Percentiles rank a stretch among this genome's conserved stretches.
Conservation (phyloP, 257 asterid genomes). For the Fraxinus excelsior region DNA sequence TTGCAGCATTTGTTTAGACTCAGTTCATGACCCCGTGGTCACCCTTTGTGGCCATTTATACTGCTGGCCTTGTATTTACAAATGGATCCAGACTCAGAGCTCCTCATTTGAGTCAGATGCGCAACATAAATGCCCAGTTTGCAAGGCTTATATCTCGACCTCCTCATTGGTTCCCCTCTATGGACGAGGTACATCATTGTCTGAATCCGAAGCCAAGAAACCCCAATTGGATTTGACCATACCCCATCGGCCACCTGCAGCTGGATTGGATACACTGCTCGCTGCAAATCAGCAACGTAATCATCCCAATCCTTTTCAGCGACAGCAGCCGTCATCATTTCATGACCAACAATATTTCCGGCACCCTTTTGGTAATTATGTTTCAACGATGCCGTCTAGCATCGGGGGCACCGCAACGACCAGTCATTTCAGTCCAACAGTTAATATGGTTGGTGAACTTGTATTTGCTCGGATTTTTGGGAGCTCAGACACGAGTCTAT, state of each 20-base stretch:
- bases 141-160: conserved; percentile 64
- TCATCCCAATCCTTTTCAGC: conserved; percentile 33
- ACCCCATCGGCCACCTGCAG: conserved; percentile 76
- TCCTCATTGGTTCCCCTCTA: conserved; percentile 81
- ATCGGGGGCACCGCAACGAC: conserved; percentile 44
- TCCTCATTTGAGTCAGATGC: conserved; percentile 52
- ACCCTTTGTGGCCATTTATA: conserved; percentile 90
- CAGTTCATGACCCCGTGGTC: conserved; percentile 84
- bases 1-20: conserved; percentile 84
- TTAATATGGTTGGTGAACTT: conserved; percentile 77
- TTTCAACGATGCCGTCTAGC: conserved; percentile 38
- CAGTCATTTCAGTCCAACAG: conserved; percentile 62
- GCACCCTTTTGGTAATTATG: conserved; percentile 39
- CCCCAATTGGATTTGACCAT: conserved; percentile 42
- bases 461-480: conserved; percentile 73
- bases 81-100: conserved; percentile 73
- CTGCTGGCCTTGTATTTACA: conserved; percentile 95
- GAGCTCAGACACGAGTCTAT: conserved; percentile 48
- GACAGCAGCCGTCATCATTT: conserved; percentile 20
- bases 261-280: conserved; percentile 33
- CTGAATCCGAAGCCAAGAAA: conserved; percentile 55
- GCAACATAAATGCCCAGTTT: conserved; percentile 76
- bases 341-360: conserved; percentile 44
- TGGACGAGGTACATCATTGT: conserved; percentile 62
- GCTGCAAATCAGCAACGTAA: conserved; percentile 32